These are phyloP conservation scores for Trichoderma polysporum DNA, from an alignment of 2,329 filamentous ascomycete species.

Conservation along the genomic window DNA sequence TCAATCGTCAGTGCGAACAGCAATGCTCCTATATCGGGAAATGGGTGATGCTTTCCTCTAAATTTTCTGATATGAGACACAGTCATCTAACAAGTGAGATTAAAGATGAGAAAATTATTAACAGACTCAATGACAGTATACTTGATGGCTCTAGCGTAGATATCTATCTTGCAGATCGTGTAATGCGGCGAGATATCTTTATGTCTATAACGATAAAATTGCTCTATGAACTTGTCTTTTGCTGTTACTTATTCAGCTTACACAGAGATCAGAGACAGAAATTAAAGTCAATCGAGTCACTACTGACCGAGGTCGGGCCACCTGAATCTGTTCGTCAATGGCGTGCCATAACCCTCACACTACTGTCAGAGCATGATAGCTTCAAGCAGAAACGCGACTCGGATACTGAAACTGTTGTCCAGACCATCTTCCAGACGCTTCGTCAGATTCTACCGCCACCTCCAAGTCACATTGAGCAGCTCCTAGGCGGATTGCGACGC, in stretches of 20 bases:
- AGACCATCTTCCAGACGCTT: slow-evolving; percentile 77
- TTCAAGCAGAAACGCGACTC: slow-evolving; percentile 81
- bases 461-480: slow-evolving; percentile 72
- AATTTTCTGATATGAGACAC: slow-evolving; percentile 92
- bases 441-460: slow-evolving; percentile 85
- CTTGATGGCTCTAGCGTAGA: slow-evolving; percentile 94
- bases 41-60: slow-evolving; percentile 97
- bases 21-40: slow-evolving; percentile 95
- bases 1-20: slow-evolving; percentile 89
- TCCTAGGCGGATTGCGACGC: slow-evolving; percentile 79
- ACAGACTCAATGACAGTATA: slow-evolving; percentile 89
- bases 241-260: slow-evolving; percentile 97
- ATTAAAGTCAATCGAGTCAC: slow-evolving; percentile 92
- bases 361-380: slow-evolving; percentile 75
- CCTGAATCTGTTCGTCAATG: slow-evolving; percentile 86
- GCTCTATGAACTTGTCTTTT: slow-evolving; percentile 99
- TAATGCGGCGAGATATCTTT: slow-evolving; percentile 88
- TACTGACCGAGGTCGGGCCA: slow-evolving; percentile 83
- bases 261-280: slow-evolving; percentile 97
- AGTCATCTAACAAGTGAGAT: slow-evolving; percentile 79
- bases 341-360: slow-evolving; percentile 90
- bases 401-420: slow-evolving; percentile 93
- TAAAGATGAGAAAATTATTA: slow-evolving; percentile 87
- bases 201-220: slow-evolving; percentile 99
- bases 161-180: slow-evolving; percentile 79